These are phyloP conservation scores for Pterocarpus santalinus DNA, from an alignment of 306 rosid genomes.

Conservation along the genomic window DNA sequence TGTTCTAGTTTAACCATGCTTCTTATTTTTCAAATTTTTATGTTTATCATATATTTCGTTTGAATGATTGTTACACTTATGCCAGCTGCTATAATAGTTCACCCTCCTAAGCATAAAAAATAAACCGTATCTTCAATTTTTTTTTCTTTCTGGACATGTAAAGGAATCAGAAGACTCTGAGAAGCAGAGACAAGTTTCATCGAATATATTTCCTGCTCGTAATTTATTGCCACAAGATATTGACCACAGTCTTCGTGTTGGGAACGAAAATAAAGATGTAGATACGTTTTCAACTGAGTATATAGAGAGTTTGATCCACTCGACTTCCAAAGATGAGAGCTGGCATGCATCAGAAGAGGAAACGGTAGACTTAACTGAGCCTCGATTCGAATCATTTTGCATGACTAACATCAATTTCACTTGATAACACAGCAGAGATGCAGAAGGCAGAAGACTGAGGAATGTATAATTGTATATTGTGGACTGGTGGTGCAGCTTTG, in stretches of 20 bases:
- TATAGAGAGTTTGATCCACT: constrained; percentile 62
- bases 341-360: constrained; percentile 69
- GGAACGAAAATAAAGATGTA: constrained; percentile 45
- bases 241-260: constrained; percentile 52
- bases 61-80: constrained; percentile 15
- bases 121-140: constrained; percentile 38
- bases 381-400: constrained; percentile 83
- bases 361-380: constrained; percentile 84
- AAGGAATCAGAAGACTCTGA: constrained; percentile 55
- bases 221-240: constrained; percentile 55
- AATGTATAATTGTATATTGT: not conserved
- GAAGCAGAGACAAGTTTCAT: constrained; percentile 62
- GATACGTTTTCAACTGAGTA: constrained; percentile 57
- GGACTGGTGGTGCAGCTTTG: constrained; percentile 3
- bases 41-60: not conserved
- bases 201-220: constrained; percentile 46
- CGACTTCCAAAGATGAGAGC: constrained; percentile 63
- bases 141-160: constrained; percentile 44
- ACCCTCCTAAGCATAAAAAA: constrained; percentile 20
- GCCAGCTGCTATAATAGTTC: constrained; percentile 41
- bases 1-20: constrained; percentile 23
- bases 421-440: constrained; percentile 37
- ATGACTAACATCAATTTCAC: constrained; percentile 52
- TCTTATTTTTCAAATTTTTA: constrained; percentile 16
- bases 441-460: constrained; percentile 10